These are phyloP conservation scores for Nemania abortiva DNA, from an alignment of 2,329 filamentous ascomycete species.

Conservation along the genomic window DNA sequence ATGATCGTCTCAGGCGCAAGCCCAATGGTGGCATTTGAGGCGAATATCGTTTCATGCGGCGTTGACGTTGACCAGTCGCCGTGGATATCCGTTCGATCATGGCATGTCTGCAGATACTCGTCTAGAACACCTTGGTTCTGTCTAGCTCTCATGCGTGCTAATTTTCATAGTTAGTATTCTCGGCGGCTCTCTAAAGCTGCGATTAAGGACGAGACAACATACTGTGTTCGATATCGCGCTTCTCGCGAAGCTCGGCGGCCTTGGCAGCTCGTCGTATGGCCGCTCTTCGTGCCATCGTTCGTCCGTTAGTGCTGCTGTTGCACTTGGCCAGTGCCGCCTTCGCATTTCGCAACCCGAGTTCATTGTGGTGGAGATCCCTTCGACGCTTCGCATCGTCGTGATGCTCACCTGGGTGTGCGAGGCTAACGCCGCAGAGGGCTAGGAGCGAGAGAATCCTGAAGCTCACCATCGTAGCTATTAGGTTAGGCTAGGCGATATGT, in stretches of 20 bases:
- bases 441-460: slow-evolving; percentile 28
- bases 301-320: slow-evolving; percentile 47
- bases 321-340: slow-evolving; percentile 54
- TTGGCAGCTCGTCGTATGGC: slow-evolving; percentile 52
- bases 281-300: slow-evolving; percentile 53
- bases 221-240: slow-evolving; percentile 47
- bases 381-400: slow-evolving; percentile 45
- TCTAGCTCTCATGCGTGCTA: slow-evolving; percentile 41
- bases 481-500: neutral
- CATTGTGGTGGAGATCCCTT: slow-evolving; percentile 50
- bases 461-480: slow-evolving; percentile 31
- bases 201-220: slow-evolving; percentile 12
- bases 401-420: slow-evolving; percentile 56
- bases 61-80: slow-evolving; percentile 40
- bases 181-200: neutral
- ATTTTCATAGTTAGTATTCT: slow-evolving; percentile 17
- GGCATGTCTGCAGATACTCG: slow-evolving; percentile 41
- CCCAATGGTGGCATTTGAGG: slow-evolving; percentile 41
- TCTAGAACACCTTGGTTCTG: slow-evolving; percentile 42
- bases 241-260: slow-evolving; percentile 52
- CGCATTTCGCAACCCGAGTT: slow-evolving; percentile 50
- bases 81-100: slow-evolving; percentile 36
- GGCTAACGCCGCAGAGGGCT: slow-evolving; percentile 27
- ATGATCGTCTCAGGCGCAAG: slow-evolving; percentile 45
- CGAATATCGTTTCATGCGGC: slow-evolving; percentile 41